phyloP scores from a whole-genome alignment of 2,329 filamentous ascomycete genomes.

The Berkeleyomyces basicola region DNA sequence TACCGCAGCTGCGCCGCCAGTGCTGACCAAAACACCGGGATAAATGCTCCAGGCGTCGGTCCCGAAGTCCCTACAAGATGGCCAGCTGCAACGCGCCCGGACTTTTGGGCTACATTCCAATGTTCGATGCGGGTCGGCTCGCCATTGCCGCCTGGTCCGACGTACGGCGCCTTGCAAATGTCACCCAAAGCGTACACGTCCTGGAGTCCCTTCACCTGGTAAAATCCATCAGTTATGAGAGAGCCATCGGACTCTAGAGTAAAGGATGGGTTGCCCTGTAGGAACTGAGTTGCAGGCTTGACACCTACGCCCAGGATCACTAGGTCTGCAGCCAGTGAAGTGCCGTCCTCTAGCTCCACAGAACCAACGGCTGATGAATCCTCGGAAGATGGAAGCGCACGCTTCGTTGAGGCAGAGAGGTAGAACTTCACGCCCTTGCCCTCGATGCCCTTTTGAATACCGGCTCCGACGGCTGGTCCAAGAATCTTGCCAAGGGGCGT shows the following conservation, averaged over 20 bases:
- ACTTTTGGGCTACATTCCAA: constrained; percentile 95
- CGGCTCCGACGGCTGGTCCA: constrained; percentile 61
- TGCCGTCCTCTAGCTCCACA: constrained; percentile 73
- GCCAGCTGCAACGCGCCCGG: constrained; percentile 62
- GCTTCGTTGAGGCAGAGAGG: constrained; percentile 58
- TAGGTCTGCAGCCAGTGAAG: constrained; percentile 66
- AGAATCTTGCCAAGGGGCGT: constrained; percentile 75
- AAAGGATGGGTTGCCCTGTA: constrained; percentile 54
- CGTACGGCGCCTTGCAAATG: constrained; percentile 88
- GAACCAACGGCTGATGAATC: constrained; percentile 60
- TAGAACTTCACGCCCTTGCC: constrained; percentile 80
- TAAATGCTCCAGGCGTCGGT: constrained; percentile 44
- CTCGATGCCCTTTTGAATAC: constrained; percentile 65
- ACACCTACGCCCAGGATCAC: constrained; percentile 89
- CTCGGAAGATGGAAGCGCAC: constrained; percentile 51
- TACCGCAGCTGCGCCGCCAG: constrained; percentile 80
- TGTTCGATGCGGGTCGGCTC: constrained; percentile 75
- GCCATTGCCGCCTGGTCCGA: constrained; percentile 69
- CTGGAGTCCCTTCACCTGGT: constrained; percentile 56
- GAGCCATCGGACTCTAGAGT: constrained; percentile 73
- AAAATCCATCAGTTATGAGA: constrained; percentile 62
- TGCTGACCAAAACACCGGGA: constrained; percentile 94
- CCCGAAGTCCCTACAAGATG: constrained; percentile 56
- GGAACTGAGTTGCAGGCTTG: constrained; percentile 65
- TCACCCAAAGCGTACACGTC: constrained; percentile 90